Conservation (phyloP, 2,329 filamentous ascomycete species). For the Penicillium sp. region DNA sequence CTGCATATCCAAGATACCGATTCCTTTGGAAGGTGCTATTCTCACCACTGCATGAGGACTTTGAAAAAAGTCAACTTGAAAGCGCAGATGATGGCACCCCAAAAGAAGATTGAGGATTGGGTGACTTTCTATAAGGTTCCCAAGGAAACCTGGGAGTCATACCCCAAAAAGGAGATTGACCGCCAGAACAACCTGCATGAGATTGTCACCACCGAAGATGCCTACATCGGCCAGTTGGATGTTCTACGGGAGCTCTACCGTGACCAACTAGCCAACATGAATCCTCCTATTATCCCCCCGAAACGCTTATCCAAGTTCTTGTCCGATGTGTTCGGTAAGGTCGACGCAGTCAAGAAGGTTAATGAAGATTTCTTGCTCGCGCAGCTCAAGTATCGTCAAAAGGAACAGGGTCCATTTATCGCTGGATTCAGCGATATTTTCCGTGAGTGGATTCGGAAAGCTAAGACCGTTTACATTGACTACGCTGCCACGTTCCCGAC, state of each 20-base stretch:
- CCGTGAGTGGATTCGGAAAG: conserved; percentile 96
- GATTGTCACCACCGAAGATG: conserved; percentile 89
- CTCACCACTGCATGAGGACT: conserved; percentile 89
- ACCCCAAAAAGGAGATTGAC: conserved; percentile 83
- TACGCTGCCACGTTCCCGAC: conserved; percentile 87
- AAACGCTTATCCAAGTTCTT: conserved; percentile 80
- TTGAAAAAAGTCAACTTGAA: conserved; percentile 91
- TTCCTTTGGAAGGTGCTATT: conserved; percentile 79
- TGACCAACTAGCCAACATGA: conserved; percentile 70
- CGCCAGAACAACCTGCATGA: conserved; percentile 94
- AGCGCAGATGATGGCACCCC: conserved; percentile 67
- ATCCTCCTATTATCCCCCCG: conserved; percentile 78
- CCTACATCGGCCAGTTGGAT: conserved; percentile 85
- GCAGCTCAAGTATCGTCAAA: conserved; percentile 93
- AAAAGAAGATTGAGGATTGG: conserved; percentile 78
- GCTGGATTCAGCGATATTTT: conserved; percentile 95
- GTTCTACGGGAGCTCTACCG: conserved; percentile 83
- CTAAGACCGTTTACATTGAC: conserved; percentile 82
- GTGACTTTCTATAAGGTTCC: conserved; percentile 82
- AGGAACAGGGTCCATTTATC: conserved; percentile 95
- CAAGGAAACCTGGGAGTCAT: conserved; percentile 70
- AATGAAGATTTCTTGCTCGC: conserved; percentile 92
- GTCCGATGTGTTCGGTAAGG: conserved; percentile 82
- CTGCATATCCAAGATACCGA: conserved; percentile 66
- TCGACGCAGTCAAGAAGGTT: conserved; percentile 82